These are phyloP conservation scores for Phylloporus scabripes DNA, from an alignment of 768 basidiomycete species.

Conservation along the genomic window DNA sequence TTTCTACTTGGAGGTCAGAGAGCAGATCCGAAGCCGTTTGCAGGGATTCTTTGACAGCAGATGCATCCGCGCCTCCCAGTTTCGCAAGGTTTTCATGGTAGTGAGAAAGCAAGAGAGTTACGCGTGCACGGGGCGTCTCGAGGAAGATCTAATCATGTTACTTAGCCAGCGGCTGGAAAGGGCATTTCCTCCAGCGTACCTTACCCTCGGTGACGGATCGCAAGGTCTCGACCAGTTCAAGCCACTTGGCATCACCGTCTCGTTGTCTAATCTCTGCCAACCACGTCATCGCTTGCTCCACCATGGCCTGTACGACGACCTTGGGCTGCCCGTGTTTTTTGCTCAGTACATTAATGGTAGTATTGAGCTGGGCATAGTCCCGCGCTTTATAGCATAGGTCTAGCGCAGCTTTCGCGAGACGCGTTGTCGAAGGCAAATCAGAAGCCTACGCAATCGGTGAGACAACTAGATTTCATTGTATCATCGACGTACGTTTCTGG, in stretches of 20 bases:
- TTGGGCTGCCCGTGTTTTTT: conserved; percentile 99
- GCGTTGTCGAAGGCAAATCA: conserved; percentile 87
- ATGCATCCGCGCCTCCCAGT: conserved; percentile 36
- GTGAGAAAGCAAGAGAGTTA: conserved; percentile 80
- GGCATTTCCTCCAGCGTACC: conserved; percentile 41
- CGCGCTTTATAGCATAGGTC: conserved; percentile 67
- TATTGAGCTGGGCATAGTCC: conserved; percentile 67
- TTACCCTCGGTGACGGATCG: conserved; percentile 95
- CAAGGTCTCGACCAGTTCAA: conserved; percentile 85
- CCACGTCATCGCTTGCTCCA: conserved; percentile 81
- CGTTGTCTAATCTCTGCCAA: conserved; percentile 66
- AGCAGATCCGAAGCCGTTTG: conserved; percentile 88
- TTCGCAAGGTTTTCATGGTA: conserved; percentile 73
- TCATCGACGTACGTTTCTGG: conserved; percentile 72
- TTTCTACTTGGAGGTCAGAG: conserved; percentile 95
- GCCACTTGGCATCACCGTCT: conserved; percentile 70
- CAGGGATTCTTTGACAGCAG: conserved; percentile 55
- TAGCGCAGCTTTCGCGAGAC: conserved; percentile 69
- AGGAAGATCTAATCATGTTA: conserved; percentile 71
- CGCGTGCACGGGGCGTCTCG: conserved; percentile 92
- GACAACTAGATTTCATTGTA: not conserved
- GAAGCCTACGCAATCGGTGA: conserved; percentile 58
- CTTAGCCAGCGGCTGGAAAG: not conserved
- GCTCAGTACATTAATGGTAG: conserved; percentile 60
- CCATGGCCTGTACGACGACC: conserved; percentile 83